These are phyloP conservation scores for Lachnellula hyalina DNA, from an alignment of 2,329 filamentous ascomycete species.

Conservation along the genomic window DNA sequence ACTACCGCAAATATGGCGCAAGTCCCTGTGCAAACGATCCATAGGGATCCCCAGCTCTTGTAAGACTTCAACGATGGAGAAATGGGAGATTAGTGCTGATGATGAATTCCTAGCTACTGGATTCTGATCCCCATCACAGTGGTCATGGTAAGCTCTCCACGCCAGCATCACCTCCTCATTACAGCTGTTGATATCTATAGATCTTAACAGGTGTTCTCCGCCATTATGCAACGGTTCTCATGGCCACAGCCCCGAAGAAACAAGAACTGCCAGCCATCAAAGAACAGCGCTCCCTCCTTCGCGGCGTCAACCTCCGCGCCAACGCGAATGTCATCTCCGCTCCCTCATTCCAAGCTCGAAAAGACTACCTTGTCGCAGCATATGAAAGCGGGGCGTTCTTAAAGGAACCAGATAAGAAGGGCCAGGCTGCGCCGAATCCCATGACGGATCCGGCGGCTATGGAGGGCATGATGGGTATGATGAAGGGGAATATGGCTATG, in stretches of 20 bases:
- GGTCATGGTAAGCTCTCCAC: conserved; percentile 66
- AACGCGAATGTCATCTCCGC: conserved; percentile 78
- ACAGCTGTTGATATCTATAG: conserved; percentile 36
- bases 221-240: conserved; percentile 91
- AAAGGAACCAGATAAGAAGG: conserved; percentile 80
- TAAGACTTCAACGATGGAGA: conserved; percentile 43
- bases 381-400: conserved; percentile 85
- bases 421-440: conserved; percentile 85
- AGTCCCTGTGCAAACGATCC: conserved; percentile 86
- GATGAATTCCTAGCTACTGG: conserved; percentile 70
- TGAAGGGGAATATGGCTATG: conserved; percentile 99
- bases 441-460: conserved; percentile 94
- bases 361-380: conserved; percentile 73
- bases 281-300: conserved; percentile 80
- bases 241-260: conserved; percentile 79
- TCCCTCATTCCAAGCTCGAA: conserved; percentile 71
- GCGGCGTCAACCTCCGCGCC: conserved; percentile 75
- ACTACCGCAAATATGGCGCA: conserved; percentile 63
- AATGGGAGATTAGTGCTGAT: conserved; percentile 21
- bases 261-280: conserved; percentile 69
- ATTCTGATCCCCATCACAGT: conserved; percentile 95
- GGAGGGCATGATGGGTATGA: conserved; percentile 99
- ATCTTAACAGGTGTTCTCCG: conserved; percentile 91
- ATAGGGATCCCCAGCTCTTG: conserved; percentile 97
- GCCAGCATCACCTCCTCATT: neutral